These are phyloP conservation scores for Yamadazyma blattariae DNA, from an alignment of 1,139 yeast species.

Conservation along the genomic window DNA sequence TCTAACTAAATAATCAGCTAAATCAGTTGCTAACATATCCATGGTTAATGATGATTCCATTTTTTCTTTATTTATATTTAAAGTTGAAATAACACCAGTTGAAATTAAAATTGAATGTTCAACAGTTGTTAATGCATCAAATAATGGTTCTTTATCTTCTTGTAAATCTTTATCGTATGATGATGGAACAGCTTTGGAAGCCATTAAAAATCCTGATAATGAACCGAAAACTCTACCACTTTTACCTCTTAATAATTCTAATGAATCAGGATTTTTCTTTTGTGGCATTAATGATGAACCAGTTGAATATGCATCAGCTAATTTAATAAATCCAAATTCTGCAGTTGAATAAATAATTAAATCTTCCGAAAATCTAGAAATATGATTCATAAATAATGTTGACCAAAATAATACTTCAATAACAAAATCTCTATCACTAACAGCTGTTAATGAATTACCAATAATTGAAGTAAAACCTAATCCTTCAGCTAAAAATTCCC, in stretches of 20 bases:
- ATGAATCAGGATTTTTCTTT: slow-evolving; percentile 95
- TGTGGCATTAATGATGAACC: slow-evolving; percentile 99
- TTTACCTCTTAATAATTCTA: slow-evolving; percentile 93
- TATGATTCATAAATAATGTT: slow-evolving; percentile 91
- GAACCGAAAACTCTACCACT: slow-evolving; percentile 97
- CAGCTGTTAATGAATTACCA: slow-evolving; percentile 94
- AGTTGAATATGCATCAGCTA: slow-evolving; percentile 97
- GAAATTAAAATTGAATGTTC: slow-evolving; percentile 93
- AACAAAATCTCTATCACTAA: slow-evolving; percentile 95
- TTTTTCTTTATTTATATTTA: slow-evolving; percentile 63
- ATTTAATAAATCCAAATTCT: slow-evolving; percentile 89
- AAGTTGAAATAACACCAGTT: slow-evolving; percentile 91
- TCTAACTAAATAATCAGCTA: slow-evolving; percentile 95
- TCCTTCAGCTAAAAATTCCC: slow-evolving; percentile 79
- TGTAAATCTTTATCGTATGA: slow-evolving; percentile 98
- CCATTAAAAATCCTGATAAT: slow-evolving; percentile 92
- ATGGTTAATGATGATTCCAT: slow-evolving; percentile 90
- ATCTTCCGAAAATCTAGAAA: slow-evolving; percentile 92
- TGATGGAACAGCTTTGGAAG: slow-evolving; percentile 92
- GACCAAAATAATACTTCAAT: slow-evolving; percentile 98
- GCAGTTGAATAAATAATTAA: slow-evolving; percentile 94
- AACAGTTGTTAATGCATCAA: slow-evolving; percentile 85
- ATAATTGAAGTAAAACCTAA: slow-evolving; percentile 81
- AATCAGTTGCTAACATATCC: slow-evolving; percentile 99
- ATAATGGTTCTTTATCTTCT: slow-evolving; percentile 97